These are phyloP conservation scores for Pelargonium nanum DNA, from an alignment of 345 rosid genomes.

Conservation along the genomic window DNA sequence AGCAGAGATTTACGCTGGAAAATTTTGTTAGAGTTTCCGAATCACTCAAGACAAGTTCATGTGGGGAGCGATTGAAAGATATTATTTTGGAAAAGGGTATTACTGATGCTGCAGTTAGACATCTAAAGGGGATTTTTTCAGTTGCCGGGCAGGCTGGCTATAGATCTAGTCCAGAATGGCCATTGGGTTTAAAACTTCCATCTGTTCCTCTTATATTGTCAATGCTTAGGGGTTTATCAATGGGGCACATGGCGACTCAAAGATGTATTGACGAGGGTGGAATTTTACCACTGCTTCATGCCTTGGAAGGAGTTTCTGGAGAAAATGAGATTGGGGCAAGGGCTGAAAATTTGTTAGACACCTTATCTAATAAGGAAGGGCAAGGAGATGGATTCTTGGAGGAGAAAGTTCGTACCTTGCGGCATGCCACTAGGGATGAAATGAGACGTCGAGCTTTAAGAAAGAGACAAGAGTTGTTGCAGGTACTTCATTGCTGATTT, in stretches of 20 bases:
- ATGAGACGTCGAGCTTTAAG: conserved; percentile 86
- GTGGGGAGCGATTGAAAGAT: conserved; percentile 93
- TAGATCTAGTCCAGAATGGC: conserved; percentile 66
- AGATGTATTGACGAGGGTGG: conserved; percentile 77
- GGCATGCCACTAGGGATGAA: conserved; percentile 87
- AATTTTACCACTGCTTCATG: conserved; percentile 76
- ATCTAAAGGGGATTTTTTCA: conserved; percentile 64
- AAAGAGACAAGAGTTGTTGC: conserved; percentile 72
- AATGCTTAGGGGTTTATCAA: conserved; percentile 91
- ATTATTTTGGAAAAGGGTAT: conserved; percentile 85
- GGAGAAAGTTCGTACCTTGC: conserved; percentile 61
- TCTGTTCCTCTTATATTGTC: conserved; percentile 87
- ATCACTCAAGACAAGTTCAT: conserved; percentile 93
- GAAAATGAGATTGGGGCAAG: conserved; percentile 96
- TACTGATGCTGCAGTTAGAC: conserved; percentile 64
- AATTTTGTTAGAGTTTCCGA: conserved; percentile 93
- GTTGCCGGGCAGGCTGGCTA: conserved; percentile 71
- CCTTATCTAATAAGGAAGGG: conserved; percentile 77
- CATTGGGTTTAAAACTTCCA: conserved; percentile 61
- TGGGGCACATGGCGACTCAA: conserved; percentile 89
- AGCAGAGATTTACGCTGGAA: conserved; percentile 72
- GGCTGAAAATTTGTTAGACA: conserved; percentile 94
- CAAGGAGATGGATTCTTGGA: conserved; percentile 91
- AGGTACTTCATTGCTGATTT: conserved; percentile 34
- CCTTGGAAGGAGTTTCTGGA: conserved; percentile 84